These are phyloP conservation scores for Sequoia sempervirens DNA, from an alignment of 75 land plant genomes.

Conservation along the genomic window DNA sequence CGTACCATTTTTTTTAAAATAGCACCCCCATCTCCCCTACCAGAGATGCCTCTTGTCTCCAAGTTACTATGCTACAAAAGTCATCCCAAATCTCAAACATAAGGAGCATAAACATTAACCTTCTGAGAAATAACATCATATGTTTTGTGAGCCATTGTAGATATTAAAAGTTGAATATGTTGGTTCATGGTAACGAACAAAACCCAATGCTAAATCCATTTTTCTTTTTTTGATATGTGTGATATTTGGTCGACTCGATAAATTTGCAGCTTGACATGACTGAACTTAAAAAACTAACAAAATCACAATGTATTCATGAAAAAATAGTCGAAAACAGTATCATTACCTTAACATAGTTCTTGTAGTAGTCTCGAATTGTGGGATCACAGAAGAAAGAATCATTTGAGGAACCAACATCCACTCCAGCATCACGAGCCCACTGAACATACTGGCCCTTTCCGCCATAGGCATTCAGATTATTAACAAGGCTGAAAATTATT, in stretches of 20 bases:
- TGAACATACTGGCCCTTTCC: conserved; percentile 74
- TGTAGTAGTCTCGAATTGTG: conserved; percentile 49
- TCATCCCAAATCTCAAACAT: not conserved
- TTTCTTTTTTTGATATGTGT: not conserved
- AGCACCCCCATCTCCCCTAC: too few species aligned
- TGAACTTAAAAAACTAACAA: not conserved
- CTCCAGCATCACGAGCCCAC: conserved; percentile 66
- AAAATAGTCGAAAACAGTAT: not conserved
- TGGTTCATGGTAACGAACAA: not conserved
- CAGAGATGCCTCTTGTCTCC: too few species aligned
- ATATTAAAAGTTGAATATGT: not conserved
- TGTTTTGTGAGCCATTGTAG: not conserved
- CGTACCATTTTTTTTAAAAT: too few species aligned
- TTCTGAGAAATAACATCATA: not conserved
- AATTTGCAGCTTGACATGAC: not conserved
- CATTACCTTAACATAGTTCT: conserved; percentile 61
- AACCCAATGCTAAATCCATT: not conserved
- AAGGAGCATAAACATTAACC: not conserved
- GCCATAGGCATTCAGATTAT: conserved; percentile 58
- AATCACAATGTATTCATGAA: not conserved
- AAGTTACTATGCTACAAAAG: not conserved
- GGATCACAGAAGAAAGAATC: conserved; percentile 67
- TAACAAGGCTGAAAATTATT: conserved; percentile 56
- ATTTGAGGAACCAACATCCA: conserved; percentile 35
- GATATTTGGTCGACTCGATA: not conserved